Evolutionary conservation across 257 asterid genomes (phyloP), one percentile per base, ranked within the genome.

Genomic region (Verbena officinalis): DNA sequence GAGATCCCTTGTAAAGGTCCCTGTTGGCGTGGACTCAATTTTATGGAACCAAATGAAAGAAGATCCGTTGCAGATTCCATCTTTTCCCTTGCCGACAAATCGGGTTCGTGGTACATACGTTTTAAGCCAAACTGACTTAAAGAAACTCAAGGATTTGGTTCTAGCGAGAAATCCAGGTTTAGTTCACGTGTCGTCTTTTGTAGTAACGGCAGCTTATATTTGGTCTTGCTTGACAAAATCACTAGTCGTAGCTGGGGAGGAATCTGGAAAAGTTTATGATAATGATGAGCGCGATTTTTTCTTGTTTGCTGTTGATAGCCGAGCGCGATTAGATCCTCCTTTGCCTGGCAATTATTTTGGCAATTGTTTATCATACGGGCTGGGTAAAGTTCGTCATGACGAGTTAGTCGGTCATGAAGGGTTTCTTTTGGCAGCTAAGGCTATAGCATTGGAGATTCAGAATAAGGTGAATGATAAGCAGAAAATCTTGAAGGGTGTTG

Each of bases 171-270:
- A 19, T 33, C 31, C 76, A 55, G 65, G 54, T 53, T 55, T 64
- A 14, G 31, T 23, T 61, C 55, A n/a, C 15, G 60, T 69, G 24
- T 76, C 80, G 0, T 67, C 80, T 1, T 80, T 64, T 9, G 76
- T 64, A 4, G 48, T 62, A 14, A 45, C 62, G 8, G 62, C 77
- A 42, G 69, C 82, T 17, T 73, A 62, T 58, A 48, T 46, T n/a
- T 76, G 77, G 81, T 42, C 56, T 5, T 64, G 79, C 14, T 72
- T 73, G 71, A 27, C 45, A 38, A 72, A 75, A 79, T 42, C 70
- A 12, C 59, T 44, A 12, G 24, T n/a, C n/a, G n/a, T n/a, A n/a
- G n/a, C 36, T 17, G 16, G 21, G 15, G 22, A 1, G 2, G 63
- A 21, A 4, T n/a, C n/a, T n/a, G 62, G 59, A 38, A 46, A 56